phyloP scores from a whole-genome alignment of 2,329 filamentous ascomycete genomes.

The Colletotrichum lindemuthianum region DNA sequence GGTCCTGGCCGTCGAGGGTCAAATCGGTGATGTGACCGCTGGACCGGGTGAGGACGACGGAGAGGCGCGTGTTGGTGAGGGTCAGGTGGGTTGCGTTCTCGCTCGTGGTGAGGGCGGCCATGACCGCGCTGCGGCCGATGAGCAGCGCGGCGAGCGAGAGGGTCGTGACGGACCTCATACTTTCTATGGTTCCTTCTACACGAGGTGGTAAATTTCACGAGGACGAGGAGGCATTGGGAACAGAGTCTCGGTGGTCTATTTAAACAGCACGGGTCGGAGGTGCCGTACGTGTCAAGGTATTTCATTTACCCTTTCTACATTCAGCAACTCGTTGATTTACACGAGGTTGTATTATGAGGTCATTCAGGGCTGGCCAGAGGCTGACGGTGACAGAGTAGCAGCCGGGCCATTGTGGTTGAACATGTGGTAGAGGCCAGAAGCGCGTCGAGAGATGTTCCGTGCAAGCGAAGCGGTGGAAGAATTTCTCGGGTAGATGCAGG shows the following conservation, averaged over 20 bases:
- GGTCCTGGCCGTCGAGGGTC: slow-evolving; percentile 53
- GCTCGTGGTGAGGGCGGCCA: slow-evolving; percentile 17
- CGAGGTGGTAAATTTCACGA: background rate
- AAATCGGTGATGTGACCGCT: slow-evolving; percentile 49
- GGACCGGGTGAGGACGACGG: slow-evolving; percentile 48
- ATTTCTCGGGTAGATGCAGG: background rate
- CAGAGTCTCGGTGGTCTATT: background rate
- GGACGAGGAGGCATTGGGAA: background rate
- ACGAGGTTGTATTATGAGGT: background rate
- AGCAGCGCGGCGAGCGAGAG: background rate
- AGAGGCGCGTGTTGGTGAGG: slow-evolving; percentile 50
- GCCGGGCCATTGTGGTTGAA: no score
- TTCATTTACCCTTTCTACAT: background rate
- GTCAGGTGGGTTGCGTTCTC: slow-evolving; percentile 46
- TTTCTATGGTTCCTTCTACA: background rate
- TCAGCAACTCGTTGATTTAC: background rate
- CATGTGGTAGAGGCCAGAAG: background rate
- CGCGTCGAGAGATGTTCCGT: background rate
- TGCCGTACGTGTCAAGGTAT: no score
- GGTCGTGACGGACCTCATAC: background rate
- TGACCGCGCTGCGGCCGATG: background rate
- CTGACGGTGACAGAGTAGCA: no score
- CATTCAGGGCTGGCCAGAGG: background rate
- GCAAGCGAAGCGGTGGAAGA: background rate
- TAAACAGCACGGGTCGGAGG: background rate